Conservation (phyloP, 1,139 yeast species). For the Kodamaea fungicola region DNA sequence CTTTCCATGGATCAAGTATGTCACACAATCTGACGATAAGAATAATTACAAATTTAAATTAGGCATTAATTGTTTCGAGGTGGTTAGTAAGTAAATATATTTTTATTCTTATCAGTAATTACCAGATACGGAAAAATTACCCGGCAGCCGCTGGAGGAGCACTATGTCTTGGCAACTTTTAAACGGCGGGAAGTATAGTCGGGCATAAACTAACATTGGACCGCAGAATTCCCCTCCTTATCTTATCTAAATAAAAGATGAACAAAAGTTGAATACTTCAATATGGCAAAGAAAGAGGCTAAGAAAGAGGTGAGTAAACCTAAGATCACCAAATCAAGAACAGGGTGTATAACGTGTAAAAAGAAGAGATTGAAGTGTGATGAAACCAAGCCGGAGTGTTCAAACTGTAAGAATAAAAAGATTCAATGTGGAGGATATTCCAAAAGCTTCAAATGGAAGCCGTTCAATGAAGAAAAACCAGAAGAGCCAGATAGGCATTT, state of each 20-base stretch:
- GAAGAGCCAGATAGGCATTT: slow-evolving; percentile 13
- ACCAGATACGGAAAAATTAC: too few relatives aligned
- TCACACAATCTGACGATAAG: slow-evolving; percentile 20
- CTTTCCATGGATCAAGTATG: slow-evolving; percentile 47
- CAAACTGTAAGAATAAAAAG: slow-evolving; percentile 41
- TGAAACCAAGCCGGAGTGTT: slow-evolving; percentile 52
- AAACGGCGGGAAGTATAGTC: too few relatives aligned
- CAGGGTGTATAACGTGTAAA: slow-evolving; percentile 56
- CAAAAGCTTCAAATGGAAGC: slow-evolving; percentile 60
- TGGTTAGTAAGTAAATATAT: background rate
- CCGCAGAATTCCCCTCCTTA: too few relatives aligned
- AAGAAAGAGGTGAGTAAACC: slow-evolving; percentile 5
- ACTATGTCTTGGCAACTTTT: too few relatives aligned
- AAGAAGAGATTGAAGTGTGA: slow-evolving; percentile 56
- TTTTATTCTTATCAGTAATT: too few relatives aligned
- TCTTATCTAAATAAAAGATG: too few relatives aligned
- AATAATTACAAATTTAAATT: slow-evolving; percentile 28
- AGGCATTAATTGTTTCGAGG: slow-evolving; percentile 21
- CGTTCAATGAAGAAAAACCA: slow-evolving; percentile 32
- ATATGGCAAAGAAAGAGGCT: too few relatives aligned
- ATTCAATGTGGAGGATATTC: slow-evolving; percentile 62
- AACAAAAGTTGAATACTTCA: too few relatives aligned
- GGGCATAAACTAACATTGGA: too few relatives aligned
- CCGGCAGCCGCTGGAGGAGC: too few relatives aligned
- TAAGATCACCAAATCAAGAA: slow-evolving; percentile 30